Evolutionary conservation across 768 basidiomycete genomes (phyloP), one percentile per base, ranked within the genome.

Genomic region (Stropharia rugosoannulata): DNA sequence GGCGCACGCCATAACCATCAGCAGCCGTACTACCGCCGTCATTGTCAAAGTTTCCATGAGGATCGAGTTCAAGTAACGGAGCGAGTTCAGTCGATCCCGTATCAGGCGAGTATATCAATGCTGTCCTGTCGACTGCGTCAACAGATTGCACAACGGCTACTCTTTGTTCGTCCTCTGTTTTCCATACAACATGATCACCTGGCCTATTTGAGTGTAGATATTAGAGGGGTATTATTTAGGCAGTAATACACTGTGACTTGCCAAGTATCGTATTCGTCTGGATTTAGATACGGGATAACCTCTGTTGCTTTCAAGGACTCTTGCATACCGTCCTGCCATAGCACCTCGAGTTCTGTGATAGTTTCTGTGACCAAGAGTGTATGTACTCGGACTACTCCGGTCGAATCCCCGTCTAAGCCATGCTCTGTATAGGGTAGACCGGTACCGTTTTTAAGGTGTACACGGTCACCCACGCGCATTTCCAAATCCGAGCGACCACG

Each of bases 251-350:
- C 5, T 36, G 22, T 38, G 41, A 69, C 86, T 64, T 61, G 90
- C 90, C 90, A 95, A 68, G 87, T 92, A 67, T 93, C 95, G 67
- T 90, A 92, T 71, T 97, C 95, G 68, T 96, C 95, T 9, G 93
- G 83, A 57, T 92, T 92, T 49, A 89, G 68, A 66, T 95, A 89
- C 3, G 93, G 93, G 41, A 95, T 84, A 16, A 95, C 72, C 18
- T 85, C 79, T 9, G 77, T 81, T 19, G 91, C 80, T 43, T 72
- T 77, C 38, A 88, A 52, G 2, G 74, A 79, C 70, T 93, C 89
- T 47, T 69, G 74, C 16, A 75, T 79, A 19, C 93, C 94, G 66
- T 93, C 86, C 74, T 97, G 95, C 95, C 95, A 98, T 10, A 95
- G 68, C 32, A 98, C 75, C 25, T 82, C 79, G 22, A 90, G 75